Evolutionary conservation across 108 stramenopile genomes (phyloP).

Genomic region (Pseudonitzschia multiseries): DNA sequence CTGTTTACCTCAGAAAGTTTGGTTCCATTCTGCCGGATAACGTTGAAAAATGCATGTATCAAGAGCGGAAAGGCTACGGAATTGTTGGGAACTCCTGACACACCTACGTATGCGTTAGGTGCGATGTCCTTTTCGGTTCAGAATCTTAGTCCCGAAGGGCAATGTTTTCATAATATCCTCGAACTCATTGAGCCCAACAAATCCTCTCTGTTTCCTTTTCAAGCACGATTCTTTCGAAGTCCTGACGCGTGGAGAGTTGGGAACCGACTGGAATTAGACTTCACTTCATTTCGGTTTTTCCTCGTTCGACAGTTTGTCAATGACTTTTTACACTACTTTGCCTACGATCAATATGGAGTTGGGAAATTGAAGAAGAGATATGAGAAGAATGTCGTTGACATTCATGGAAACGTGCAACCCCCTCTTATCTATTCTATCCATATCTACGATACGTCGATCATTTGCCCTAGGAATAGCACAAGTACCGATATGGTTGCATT

Average conservation of each 20-base stretch:
- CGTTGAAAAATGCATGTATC: conserved; percentile 14
- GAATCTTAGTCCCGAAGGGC: conserved; percentile 52
- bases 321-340: conserved; percentile 69
- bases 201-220: conserved; percentile 19
- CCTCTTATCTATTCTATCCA: conserved; percentile 34
- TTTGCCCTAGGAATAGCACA: conserved; percentile 60
- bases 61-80: conserved; percentile 9
- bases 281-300: conserved; percentile 51
- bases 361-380: conserved; percentile 45
- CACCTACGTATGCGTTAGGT: background rate
- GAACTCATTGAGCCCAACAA: conserved; percentile 33
- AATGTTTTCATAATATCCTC: conserved; percentile 45
- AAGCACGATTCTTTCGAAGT: conserved; percentile 24
- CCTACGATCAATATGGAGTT: conserved; percentile 60
- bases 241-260: conserved; percentile 30
- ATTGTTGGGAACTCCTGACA: conserved; percentile 1
- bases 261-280: conserved; percentile 31
- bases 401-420: conserved; percentile 25
- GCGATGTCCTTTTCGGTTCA: conserved; percentile 16
- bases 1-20: conserved; percentile 36
- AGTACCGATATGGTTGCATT: conserved; percentile 65
- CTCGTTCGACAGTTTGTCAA: conserved; percentile 56
- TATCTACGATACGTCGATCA: conserved; percentile 53
- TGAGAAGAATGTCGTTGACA: conserved; percentile 24
- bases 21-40: conserved; percentile 42